Conservation (phyloP, 352 stramenopile species). For the Thalassiosira oceanica region DNA sequence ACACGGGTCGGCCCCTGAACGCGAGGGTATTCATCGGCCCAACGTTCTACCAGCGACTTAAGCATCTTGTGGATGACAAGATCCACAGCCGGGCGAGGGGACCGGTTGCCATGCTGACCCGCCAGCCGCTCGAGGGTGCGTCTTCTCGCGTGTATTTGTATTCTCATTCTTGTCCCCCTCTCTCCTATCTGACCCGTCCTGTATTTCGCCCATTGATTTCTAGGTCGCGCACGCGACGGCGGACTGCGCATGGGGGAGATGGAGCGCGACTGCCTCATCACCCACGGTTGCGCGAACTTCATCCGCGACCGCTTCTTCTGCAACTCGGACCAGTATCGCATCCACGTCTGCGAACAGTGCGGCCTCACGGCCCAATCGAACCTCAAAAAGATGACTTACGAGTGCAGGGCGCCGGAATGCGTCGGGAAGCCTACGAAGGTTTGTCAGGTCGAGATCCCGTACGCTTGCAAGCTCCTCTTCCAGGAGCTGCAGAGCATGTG, state of each 20-base stretch:
- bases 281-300: slow-evolving; percentile 98
- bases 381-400: slow-evolving; percentile 98
- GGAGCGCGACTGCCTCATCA: slow-evolving; percentile 99
- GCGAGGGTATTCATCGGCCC: slow-evolving; percentile 98
- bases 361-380: slow-evolving; percentile 99
- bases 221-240: slow-evolving; percentile 71
- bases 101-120: slow-evolving; percentile 96
- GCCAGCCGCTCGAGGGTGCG: slow-evolving; percentile 99
- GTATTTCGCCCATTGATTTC: no score
- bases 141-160: no score
- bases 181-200: no score
- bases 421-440: slow-evolving; percentile 84
- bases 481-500: slow-evolving; percentile 99
- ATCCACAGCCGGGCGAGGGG: slow-evolving; percentile 94
- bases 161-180: no score
- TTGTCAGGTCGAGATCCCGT: slow-evolving; percentile 93
- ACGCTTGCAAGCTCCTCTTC: slow-evolving; percentile 99
- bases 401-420: slow-evolving; percentile 87
- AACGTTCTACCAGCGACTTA: slow-evolving; percentile 99
- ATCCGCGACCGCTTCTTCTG: slow-evolving; percentile 99
- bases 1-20: slow-evolving; percentile 95
- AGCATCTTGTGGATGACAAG: slow-evolving; percentile 99
- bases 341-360: slow-evolving; percentile 98
- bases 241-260: slow-evolving; percentile 99
- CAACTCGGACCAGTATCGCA: slow-evolving; percentile 98